These are phyloP conservation scores for Clarireedia sp. DNA, from an alignment of 2,329 filamentous ascomycete species.

Conservation along the genomic window DNA sequence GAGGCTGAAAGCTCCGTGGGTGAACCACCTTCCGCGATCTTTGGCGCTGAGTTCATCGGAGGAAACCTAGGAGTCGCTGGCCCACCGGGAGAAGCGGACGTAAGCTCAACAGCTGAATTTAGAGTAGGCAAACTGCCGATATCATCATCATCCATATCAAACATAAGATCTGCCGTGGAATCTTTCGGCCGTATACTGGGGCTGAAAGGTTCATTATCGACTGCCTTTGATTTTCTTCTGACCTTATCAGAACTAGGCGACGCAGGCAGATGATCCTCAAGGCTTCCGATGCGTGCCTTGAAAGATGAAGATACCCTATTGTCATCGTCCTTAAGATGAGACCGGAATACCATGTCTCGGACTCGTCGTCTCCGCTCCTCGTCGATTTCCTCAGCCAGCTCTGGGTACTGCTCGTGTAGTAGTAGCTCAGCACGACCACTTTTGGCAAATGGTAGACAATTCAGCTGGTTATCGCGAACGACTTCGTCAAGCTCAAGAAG, in stretches of 20 bases:
- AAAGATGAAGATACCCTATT: slow-evolving; percentile 52
- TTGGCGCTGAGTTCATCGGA: slow-evolving; percentile 3
- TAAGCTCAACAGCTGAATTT: slow-evolving; percentile 4
- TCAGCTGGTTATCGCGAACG: slow-evolving; percentile 74
- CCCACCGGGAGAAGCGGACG: background rate
- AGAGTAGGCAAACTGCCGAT: slow-evolving; percentile 2
- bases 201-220: slow-evolving; percentile 50
- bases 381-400: slow-evolving; percentile 49
- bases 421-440: slow-evolving; percentile 63
- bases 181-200: slow-evolving; percentile 61
- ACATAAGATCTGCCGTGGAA: slow-evolving; percentile 73
- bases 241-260: slow-evolving; percentile 32
- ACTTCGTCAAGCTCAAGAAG: slow-evolving; percentile 70
- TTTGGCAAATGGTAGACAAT: slow-evolving; percentile 67
- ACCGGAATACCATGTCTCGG: slow-evolving; percentile 66
- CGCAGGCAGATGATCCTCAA: slow-evolving; percentile 50
- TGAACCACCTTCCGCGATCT: slow-evolving; percentile 4
- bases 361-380: slow-evolving; percentile 63
- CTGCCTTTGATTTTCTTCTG: slow-evolving; percentile 39
- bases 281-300: slow-evolving; percentile 50
- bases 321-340: slow-evolving; percentile 56
- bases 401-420: slow-evolving; percentile 46
- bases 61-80: slow-evolving; percentile 1
- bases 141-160: slow-evolving; percentile 74
- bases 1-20: background rate